Conservation (phyloP, 495 filamentous ascomycete genomes). For the Penicillium atrosanguineum region DNA sequence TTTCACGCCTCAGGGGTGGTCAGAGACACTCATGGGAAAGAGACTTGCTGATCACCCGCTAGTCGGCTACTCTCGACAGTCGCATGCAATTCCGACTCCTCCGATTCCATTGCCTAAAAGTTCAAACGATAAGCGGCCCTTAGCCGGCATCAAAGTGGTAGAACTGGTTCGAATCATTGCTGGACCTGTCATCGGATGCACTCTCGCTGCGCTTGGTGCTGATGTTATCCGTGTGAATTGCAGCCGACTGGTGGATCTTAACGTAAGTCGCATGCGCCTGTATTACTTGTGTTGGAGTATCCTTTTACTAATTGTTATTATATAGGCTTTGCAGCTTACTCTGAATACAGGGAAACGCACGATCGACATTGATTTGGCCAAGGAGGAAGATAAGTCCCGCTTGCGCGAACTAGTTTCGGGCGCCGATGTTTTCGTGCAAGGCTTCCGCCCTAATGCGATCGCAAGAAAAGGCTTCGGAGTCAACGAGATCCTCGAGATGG, state of each 20-base stretch:
- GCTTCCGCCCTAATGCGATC: conserved; percentile 52
- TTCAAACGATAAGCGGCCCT: conserved; percentile 30
- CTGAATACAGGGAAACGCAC: conserved; percentile 36
- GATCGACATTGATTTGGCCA: conserved; percentile 49
- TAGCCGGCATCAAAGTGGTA: conserved; percentile 59
- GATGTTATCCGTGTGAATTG: conserved; percentile 60
- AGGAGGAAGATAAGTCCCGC: conserved; percentile 39
- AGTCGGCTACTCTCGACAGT: conserved; percentile 21
- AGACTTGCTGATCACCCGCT: conserved; percentile 21
- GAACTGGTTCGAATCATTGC: conserved; percentile 63
- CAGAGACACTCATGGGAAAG: conserved; percentile 30
- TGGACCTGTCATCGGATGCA: conserved; percentile 51
- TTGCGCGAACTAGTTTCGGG: conserved; percentile 47
- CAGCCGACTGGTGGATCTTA: conserved; percentile 49
- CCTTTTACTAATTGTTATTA: too few species aligned
- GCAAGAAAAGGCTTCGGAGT: conserved; percentile 48
- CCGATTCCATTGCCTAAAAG: conserved; percentile 6
- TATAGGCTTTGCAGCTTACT: conserved; percentile 2
- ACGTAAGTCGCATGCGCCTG: too few species aligned
- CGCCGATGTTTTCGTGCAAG: conserved; percentile 57
- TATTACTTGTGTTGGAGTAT: too few species aligned
- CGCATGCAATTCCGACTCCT: conserved; percentile 23
- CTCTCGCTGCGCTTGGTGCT: conserved; percentile 57
- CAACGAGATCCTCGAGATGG: conserved; percentile 46
- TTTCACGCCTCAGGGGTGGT: conserved; percentile 29